These are phyloP conservation scores for Paratrypanosoma confusum DNA, from an alignment of 208 protist species.

Conservation along the genomic window DNA sequence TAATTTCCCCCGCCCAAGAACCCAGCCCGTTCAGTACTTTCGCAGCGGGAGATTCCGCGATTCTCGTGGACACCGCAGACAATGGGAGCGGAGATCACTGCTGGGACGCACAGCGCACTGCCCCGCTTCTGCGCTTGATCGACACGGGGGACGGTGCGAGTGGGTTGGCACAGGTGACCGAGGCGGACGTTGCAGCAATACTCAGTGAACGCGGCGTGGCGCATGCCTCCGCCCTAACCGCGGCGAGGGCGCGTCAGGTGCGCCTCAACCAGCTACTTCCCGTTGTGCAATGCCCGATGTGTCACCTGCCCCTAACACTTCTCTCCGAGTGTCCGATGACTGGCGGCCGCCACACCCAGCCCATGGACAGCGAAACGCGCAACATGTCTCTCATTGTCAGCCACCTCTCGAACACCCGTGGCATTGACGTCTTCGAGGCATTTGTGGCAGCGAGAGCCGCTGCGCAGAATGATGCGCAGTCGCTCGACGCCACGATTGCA, in stretches of 20 bases:
- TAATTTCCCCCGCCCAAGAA: too few relatives aligned
- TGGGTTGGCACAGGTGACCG: too few relatives aligned
- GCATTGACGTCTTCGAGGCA: conserved; percentile 3
- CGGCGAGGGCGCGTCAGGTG: conserved; percentile 16
- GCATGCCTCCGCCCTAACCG: too few relatives aligned
- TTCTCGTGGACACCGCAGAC: too few relatives aligned
- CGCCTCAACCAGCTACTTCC: conserved; percentile 28
- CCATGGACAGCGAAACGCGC: conserved; percentile 22
- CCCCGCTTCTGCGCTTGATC: too few relatives aligned
- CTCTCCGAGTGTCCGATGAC: conserved; percentile 10
- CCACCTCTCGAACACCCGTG: conserved; percentile 3
- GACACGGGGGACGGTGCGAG: too few relatives aligned
- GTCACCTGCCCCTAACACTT: conserved; percentile 21
- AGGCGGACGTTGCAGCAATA: too few relatives aligned
- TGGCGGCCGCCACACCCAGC: conserved; percentile 14
- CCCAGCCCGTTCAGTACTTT: too few relatives aligned
- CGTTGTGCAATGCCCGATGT: conserved; percentile 30
- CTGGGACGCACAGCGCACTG: too few relatives aligned
- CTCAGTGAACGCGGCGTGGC: too few relatives aligned
- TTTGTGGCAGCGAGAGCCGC: conserved; percentile 6
- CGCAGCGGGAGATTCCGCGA: too few relatives aligned
- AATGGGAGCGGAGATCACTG: too few relatives aligned
- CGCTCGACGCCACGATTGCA: not conserved
- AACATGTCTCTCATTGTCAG: conserved; percentile 21
- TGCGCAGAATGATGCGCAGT: not conserved